These are phyloP conservation scores for Carex littledalei DNA, from an alignment of 176 grass and related monocot genomes.

Conservation along the genomic window DNA sequence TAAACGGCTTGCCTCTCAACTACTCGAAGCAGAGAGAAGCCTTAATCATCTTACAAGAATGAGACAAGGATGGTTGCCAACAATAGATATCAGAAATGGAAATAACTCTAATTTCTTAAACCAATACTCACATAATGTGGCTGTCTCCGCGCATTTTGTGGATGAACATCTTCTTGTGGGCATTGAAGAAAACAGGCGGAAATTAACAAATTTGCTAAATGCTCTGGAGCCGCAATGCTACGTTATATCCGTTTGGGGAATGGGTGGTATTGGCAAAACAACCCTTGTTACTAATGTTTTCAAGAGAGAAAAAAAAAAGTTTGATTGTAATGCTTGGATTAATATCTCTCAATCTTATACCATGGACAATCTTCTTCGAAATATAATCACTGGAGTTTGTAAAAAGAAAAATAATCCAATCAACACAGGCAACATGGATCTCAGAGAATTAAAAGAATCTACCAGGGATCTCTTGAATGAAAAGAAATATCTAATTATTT, in stretches of 20 bases:
- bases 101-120: too few species aligned
- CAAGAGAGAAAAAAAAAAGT: slow-evolving; percentile 11
- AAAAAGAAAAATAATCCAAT: neutral
- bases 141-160: slow-evolving; percentile 3
- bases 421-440: neutral
- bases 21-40: neutral
- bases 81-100: neutral
- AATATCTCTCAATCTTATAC: slow-evolving; percentile 25
- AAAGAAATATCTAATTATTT: slow-evolving; percentile 11
- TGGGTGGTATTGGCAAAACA: slow-evolving; percentile 53
- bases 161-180: slow-evolving; percentile 39
- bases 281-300: slow-evolving; percentile 40
- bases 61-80: neutral
- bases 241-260: slow-evolving; percentile 36
- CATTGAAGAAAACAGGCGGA: neutral
- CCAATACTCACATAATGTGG: neutral
- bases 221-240: neutral
- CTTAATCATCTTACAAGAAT: neutral
- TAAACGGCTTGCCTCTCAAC: slow-evolving; percentile 20
- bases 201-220: neutral
- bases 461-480: neutral
- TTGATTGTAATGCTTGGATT: slow-evolving; percentile 19
- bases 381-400: neutral
- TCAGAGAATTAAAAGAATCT: neutral
- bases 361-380: neutral